Percentiles rank a stretch among this genome's conserved stretches.
Conservation (phyloP, 495 filamentous ascomycete genomes). For the Clavariopsis aquatica region DNA sequence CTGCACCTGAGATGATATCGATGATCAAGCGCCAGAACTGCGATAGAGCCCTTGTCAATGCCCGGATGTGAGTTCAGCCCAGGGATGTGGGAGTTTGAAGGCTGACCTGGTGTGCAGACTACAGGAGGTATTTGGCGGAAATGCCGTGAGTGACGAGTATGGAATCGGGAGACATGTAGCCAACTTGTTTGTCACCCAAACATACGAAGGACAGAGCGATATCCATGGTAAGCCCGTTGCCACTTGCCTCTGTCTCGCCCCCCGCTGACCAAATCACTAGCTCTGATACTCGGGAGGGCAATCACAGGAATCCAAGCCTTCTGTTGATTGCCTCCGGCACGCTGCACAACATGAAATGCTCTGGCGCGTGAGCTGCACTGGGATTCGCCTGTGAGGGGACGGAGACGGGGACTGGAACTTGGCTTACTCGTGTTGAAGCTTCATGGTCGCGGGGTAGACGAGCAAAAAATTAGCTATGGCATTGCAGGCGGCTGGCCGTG, state of each 20-base stretch:
- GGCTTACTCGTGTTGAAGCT: no score
- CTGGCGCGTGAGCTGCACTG: no score
- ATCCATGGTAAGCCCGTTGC: conserved; percentile 73
- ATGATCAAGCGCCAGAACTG: conserved; percentile 99
- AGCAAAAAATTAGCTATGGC: no score
- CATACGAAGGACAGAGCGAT: conserved; percentile 96
- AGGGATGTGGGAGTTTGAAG: not conserved
- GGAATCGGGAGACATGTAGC: conserved; percentile 91
- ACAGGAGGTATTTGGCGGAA: conserved; percentile 95
- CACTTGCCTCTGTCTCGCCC: not conserved
- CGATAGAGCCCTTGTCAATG: conserved; percentile 79
- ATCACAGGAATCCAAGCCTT: conserved; percentile 73
- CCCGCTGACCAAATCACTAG: conserved; percentile 44
- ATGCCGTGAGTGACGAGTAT: conserved; percentile 96
- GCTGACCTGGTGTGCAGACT: conserved; percentile 52
- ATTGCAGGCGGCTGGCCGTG: not conserved
- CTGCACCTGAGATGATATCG: conserved; percentile 93
- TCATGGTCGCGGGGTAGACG: not conserved
- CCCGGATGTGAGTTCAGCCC: conserved; percentile 63
- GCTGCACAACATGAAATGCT: no score
- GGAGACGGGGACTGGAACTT: no score
- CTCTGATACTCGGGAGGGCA: conserved; percentile 67
- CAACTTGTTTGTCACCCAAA: conserved; percentile 96
- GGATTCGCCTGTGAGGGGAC: no score
- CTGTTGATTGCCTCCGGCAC: conserved; percentile 45